These are phyloP conservation scores for Aphanomyces stellatus DNA, from an alignment of 352 stramenopile genomes.

Conservation along the genomic window DNA sequence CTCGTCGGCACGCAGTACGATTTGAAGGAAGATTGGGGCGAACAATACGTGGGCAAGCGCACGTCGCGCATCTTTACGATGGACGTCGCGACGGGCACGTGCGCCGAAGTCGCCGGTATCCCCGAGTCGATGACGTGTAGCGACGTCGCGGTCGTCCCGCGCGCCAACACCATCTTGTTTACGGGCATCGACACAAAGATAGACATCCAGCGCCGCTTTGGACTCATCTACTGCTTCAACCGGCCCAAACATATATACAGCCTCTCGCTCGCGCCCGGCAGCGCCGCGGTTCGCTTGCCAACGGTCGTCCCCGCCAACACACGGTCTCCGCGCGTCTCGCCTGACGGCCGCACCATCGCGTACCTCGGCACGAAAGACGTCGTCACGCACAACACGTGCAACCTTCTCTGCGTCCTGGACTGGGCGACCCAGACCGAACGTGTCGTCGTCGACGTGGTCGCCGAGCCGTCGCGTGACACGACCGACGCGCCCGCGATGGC, in stretches of 20 bases:
- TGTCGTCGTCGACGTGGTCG: constrained; percentile 53
- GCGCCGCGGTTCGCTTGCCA: not conserved
- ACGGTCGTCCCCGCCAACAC: constrained; percentile 22
- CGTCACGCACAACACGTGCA: constrained; percentile 66
- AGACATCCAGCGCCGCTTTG: constrained; percentile 48
- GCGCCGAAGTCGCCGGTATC: constrained; percentile 49
- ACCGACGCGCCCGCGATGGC: constrained; percentile 25
- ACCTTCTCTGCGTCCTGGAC: constrained; percentile 47
- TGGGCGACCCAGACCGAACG: constrained; percentile 50
- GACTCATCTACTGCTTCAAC: constrained; percentile 85
- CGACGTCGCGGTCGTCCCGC: constrained; percentile 55
- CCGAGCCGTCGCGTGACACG: constrained; percentile 35
- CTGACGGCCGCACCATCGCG: constrained; percentile 51
- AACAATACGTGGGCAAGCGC: constrained; percentile 75
- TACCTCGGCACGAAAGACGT: constrained; percentile 63
- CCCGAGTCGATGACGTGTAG: constrained; percentile 48
- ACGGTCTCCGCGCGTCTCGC: constrained; percentile 51
- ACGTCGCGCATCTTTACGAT: constrained; percentile 58
- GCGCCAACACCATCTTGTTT: constrained; percentile 53
- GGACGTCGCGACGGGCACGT: constrained; percentile 48
- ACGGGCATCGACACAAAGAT: constrained; percentile 45
- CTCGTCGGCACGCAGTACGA: constrained; percentile 53
- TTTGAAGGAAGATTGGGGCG: constrained; percentile 71
- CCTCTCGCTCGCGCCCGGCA: constrained; percentile 26
- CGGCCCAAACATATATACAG: constrained; percentile 58